These are phyloP conservation scores for Actinomortierella ambigua DNA, from an alignment of 371 early-diverging fungal genomes.

Conservation along the genomic window DNA sequence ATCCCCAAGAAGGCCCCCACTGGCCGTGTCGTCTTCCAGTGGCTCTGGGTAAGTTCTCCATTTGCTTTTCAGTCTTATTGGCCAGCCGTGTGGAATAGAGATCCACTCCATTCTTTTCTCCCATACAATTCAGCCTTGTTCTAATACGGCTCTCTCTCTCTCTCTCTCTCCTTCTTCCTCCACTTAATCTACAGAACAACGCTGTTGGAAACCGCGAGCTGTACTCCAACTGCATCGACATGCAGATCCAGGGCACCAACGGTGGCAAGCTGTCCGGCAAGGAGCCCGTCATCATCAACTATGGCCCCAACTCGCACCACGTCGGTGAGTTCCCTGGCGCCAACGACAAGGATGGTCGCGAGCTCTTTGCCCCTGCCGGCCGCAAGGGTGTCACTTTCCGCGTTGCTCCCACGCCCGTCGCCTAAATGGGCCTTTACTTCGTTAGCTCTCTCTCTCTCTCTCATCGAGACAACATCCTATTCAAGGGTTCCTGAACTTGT, in stretches of 20 bases:
- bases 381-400: too few species aligned
- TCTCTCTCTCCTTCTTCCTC: too few species aligned
- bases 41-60: conserved; percentile 22
- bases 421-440: too few species aligned
- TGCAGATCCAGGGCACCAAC: conserved; percentile 47
- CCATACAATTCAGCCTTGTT: too few species aligned
- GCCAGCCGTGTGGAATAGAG: too few species aligned
- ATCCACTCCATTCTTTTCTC: too few species aligned
- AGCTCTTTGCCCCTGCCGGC: background rate
- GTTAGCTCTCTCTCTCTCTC: too few species aligned
- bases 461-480: too few species aligned
- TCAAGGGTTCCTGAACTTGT: too few species aligned
- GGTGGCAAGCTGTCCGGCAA: background rate
- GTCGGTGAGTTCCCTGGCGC: conserved; percentile 6
- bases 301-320: background rate
- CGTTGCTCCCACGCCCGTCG: too few species aligned
- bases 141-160: conserved; percentile 11
- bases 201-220: conserved; percentile 64
- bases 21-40: conserved; percentile 45
- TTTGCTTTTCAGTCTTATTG: too few species aligned
- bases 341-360: background rate
- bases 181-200: conserved; percentile 47
- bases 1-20: conserved; percentile 62
- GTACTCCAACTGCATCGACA: conserved; percentile 70
- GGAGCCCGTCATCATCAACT: conserved; percentile 1